These are phyloP conservation scores for Corymbia citriodora DNA, from an alignment of 441 rosid genomes.

Conservation along the genomic window DNA sequence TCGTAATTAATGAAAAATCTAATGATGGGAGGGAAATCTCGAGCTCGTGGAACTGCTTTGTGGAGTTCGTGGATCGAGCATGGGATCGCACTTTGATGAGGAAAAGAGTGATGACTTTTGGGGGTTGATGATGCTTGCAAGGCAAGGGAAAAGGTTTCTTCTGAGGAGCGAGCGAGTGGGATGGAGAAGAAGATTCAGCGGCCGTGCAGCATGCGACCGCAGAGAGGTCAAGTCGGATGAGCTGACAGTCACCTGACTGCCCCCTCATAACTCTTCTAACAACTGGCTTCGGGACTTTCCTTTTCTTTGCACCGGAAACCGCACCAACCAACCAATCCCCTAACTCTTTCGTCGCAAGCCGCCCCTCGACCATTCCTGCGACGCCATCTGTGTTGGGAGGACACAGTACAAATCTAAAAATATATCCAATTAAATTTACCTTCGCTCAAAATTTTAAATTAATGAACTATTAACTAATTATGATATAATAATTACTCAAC, in stretches of 20 bases:
- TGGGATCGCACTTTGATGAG: not conserved
- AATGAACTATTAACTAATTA: too few relatives aligned
- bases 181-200: not conserved
- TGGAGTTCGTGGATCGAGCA: not conserved
- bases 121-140: not conserved
- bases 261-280: not conserved
- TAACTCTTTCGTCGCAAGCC: not conserved
- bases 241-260: not conserved
- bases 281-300: not conserved
- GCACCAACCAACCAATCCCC: not conserved
- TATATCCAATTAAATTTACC: too few relatives aligned
- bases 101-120: not conserved
- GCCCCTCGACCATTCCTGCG: not conserved
- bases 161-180: not conserved
- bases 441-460: rapidly evolving
- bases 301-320: too few relatives aligned
- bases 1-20: not conserved
- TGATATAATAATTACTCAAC: too few relatives aligned
- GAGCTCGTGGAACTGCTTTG: not conserved
- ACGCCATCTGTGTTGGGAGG: not conserved
- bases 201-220: not conserved
- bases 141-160: not conserved
- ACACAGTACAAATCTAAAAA: not conserved
- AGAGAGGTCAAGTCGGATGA: not conserved
- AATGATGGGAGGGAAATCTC: too few relatives aligned